Base-by-base conservation (phyloP, 2,329 filamentous ascomycete genomes). In the Polytolypa hystricis region DNA sequence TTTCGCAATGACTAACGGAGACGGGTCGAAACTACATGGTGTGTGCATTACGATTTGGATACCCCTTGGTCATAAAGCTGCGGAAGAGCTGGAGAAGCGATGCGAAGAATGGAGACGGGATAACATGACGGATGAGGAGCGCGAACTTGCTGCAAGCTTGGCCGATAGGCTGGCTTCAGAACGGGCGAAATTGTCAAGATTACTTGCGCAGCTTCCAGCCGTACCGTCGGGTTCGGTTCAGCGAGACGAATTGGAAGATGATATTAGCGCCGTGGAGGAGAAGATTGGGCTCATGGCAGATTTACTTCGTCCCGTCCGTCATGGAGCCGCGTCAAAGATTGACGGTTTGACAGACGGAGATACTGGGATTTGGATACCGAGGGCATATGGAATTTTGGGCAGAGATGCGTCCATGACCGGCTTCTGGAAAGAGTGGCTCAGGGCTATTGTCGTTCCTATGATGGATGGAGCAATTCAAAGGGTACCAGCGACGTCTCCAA, bases 351-450 rank as follows among this genome's bases (percentile, higher is more conserved):
- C 89, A 0, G 84, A 93, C 46, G 87, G 89, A 29, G 91, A 96
- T 56, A 95, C 85, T 36, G 91, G 89, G 2, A 78, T 96, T 42
- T 98, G 91, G 91, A 86, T 85, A 34, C 91, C 91, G 12, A 74
- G 91, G 45, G 86, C 89, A 1, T 98, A 93, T 54, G 91, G 91
- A 40, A 80, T 98, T 43, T 69, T 98, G 43, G 91, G 91, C 21
- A 74, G 84, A 43, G 91, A 98, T 55, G 70, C 71, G 9, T 80
- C 77, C 42, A 74, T 93, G 62, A 86, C 87, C 45, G 76, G 78
- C 20, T 96, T 98, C 62, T 98, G 89, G 87, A 96, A 96, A 60
- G 91, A 98, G 57, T 98, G 91, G 91, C 72, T 98, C 32, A 81
- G 85, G 59, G 87, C 89, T 5, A 74, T 96, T 7, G 70, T 91